Evolutionary conservation across 108 stramenopile species (phyloP).

Genomic region (Discostella pseudostelligera): DNA sequence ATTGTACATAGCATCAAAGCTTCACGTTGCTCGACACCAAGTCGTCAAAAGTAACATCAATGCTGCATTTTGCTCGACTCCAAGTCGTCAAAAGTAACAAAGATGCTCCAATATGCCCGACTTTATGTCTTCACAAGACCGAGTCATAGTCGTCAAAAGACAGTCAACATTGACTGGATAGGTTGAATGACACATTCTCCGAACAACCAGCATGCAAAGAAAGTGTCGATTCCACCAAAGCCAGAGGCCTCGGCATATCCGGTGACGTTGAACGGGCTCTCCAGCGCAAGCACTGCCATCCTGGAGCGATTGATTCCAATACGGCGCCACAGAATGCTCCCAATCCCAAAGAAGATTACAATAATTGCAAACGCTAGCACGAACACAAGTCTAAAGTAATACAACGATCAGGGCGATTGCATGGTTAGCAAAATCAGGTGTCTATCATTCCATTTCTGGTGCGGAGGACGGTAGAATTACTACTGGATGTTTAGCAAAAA

Average conservation of each 20-base stretch:
- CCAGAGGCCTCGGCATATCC: slow-evolving; percentile 9
- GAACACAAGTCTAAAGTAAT: slow-evolving; percentile 31
- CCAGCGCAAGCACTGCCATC: slow-evolving; percentile 23
- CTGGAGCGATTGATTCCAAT: slow-evolving; percentile 12
- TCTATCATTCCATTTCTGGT: slow-evolving; percentile 28
- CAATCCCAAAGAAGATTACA: slow-evolving; percentile 14
- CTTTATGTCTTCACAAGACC: not conserved
- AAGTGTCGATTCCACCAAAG: not conserved
- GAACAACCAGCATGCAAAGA: slow-evolving; percentile 3
- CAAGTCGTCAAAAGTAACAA: slow-evolving; percentile 5
- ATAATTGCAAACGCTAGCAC: slow-evolving; percentile 21
- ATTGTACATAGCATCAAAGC: slow-evolving; percentile 4
- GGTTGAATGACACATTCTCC: not conserved
- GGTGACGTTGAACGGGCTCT: slow-evolving; percentile 3
- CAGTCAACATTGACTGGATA: not conserved
- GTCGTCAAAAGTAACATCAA: slow-evolving; percentile 7
- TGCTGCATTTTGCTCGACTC: slow-evolving; percentile 6
- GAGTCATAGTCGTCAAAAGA: too few species aligned
- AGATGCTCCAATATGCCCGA: not conserved
- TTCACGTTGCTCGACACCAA: slow-evolving; percentile 15
- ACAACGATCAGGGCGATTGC: slow-evolving; percentile 1
- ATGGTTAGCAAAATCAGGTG: slow-evolving; percentile 27
- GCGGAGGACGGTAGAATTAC: slow-evolving; percentile 3
- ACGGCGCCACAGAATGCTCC: slow-evolving; percentile 16
- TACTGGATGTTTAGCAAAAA: slow-evolving; percentile 2